phyloP scores from a whole-genome alignment of 352 stramenopile genomes.

The Globisporangium paroecandrum region DNA sequence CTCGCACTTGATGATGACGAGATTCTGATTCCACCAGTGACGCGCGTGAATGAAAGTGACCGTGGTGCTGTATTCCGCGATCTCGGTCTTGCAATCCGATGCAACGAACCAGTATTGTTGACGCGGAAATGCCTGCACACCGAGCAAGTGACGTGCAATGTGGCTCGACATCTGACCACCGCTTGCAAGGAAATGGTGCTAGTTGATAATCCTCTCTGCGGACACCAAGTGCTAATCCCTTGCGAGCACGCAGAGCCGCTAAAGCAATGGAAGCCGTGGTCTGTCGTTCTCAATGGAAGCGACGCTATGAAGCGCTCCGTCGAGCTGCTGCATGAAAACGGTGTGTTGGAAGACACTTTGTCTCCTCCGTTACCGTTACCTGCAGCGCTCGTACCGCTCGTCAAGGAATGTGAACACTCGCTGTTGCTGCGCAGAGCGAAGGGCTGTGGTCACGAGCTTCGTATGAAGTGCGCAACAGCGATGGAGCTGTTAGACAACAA shows the following conservation, averaged over 20 bases:
- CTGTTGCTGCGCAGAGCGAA: slow-evolving; percentile 36
- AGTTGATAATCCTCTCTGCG: slow-evolving; percentile 35
- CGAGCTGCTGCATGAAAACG: slow-evolving; percentile 29
- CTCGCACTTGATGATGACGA: slow-evolving; percentile 11
- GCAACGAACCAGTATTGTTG: slow-evolving; percentile 30
- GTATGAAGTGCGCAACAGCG: slow-evolving; percentile 48
- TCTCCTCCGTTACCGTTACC: slow-evolving; percentile 25
- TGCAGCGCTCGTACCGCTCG: slow-evolving; percentile 18
- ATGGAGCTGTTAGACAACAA: slow-evolving; percentile 37
- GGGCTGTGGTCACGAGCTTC: slow-evolving; percentile 54
- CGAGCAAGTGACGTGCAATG: slow-evolving; percentile 44
- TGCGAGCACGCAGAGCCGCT: slow-evolving; percentile 33
- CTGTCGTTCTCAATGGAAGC: not conserved
- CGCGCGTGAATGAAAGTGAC: slow-evolving; percentile 30
- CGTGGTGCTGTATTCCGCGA: slow-evolving; percentile 28
- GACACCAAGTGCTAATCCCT: slow-evolving; percentile 37
- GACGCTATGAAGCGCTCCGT: slow-evolving; percentile 9
- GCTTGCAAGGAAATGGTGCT: slow-evolving; percentile 33
- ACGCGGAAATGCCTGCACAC: slow-evolving; percentile 41
- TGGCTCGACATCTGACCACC: slow-evolving; percentile 29
- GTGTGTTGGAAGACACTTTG: slow-evolving; percentile 39
- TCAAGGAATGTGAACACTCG: slow-evolving; percentile 35
- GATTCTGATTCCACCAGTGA: slow-evolving; percentile 19
- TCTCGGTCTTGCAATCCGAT: slow-evolving; percentile 46
- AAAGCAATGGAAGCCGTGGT: slow-evolving; percentile 51